Evolutionary conservation across 1,139 yeast species (phyloP).

Genomic region (Suzukiozyma palmioleophila): DNA sequence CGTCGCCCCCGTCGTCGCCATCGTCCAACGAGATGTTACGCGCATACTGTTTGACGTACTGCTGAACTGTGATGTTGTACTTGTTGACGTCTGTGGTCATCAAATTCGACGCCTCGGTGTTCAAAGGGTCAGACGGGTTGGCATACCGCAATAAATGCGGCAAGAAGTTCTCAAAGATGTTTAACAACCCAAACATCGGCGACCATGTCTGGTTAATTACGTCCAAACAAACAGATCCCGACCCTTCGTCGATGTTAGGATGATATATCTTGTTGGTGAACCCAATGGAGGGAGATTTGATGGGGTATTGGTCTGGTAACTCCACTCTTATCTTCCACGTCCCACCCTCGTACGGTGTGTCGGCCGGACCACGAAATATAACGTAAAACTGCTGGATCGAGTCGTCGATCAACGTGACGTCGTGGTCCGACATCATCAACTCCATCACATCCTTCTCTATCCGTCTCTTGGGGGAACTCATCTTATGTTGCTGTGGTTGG

Average conservation of each 20-base stretch:
- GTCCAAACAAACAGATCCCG: constrained; percentile 93
- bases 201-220: constrained; percentile 98
- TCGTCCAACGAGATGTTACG: constrained; percentile 31
- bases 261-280: constrained; percentile 89
- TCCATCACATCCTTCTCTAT: constrained; percentile 97
- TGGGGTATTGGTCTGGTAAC: constrained; percentile 92
- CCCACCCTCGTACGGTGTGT: constrained; percentile 88
- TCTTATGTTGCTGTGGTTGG: constrained; percentile 9
- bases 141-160: constrained; percentile 93
- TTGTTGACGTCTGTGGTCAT: constrained; percentile 66
- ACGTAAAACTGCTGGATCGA: constrained; percentile 90
- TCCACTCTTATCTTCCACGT: constrained; percentile 91
- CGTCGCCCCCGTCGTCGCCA: constrained; percentile 36
- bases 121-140: constrained; percentile 90
- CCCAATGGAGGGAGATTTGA: constrained; percentile 93
- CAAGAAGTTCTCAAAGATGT: constrained; percentile 87
- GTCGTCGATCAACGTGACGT: constrained; percentile 80
- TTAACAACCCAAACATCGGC: constrained; percentile 90
- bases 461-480: constrained; percentile 79
- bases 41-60: constrained; percentile 75
- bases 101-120: constrained; percentile 84
- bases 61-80: constrained; percentile 67
- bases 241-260: constrained; percentile 86
- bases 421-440: constrained; percentile 92
- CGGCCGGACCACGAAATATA: constrained; percentile 81